A percentile compares a stretch with the other conserved stretches of the same genome.
phyloP scores from a whole-genome alignment of 2,329 filamentous ascomycete genomes.

The Diaporthe ilicicola region DNA sequence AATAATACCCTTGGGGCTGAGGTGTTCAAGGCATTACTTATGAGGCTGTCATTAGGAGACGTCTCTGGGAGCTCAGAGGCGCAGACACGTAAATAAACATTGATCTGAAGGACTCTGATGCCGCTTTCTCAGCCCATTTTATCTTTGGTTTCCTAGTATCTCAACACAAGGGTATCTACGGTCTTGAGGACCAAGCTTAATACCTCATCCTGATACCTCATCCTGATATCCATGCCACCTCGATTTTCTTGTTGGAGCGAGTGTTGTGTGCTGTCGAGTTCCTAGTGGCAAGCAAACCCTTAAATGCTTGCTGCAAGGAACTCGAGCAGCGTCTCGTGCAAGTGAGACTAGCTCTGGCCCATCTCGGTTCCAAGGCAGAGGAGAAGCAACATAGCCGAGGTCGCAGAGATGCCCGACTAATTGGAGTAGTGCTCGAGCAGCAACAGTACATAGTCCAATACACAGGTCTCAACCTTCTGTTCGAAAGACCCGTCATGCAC shows the following conservation, averaged over 20 bases:
- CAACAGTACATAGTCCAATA: not conserved
- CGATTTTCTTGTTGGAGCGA: not conserved
- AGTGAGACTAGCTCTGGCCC: not conserved
- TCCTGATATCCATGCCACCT: no score
- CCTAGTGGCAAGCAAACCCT: no score
- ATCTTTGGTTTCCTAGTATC: not conserved
- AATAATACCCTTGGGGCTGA: not conserved
- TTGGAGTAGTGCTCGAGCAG: not conserved
- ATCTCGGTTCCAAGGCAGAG: not conserved
- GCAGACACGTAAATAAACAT: not conserved
- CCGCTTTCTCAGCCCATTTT: not conserved
- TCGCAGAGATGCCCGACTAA: not conserved
- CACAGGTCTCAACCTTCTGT: not conserved
- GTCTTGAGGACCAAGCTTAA: not conserved
- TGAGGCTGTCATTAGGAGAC: conserved; percentile 3
- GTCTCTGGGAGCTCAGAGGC: not conserved
- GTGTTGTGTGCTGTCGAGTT: no score
- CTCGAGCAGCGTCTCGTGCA: no score
- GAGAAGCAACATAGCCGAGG: not conserved
- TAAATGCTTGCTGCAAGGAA: no score
- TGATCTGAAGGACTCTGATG: not conserved
- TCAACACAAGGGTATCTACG: no score
- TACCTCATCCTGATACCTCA: no score
- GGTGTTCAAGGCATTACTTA: not conserved
- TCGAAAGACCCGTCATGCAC: not conserved